These are phyloP conservation scores for Chaetomidium leptoderma DNA, from an alignment of 495 filamentous ascomycete species.

Conservation along the genomic window DNA sequence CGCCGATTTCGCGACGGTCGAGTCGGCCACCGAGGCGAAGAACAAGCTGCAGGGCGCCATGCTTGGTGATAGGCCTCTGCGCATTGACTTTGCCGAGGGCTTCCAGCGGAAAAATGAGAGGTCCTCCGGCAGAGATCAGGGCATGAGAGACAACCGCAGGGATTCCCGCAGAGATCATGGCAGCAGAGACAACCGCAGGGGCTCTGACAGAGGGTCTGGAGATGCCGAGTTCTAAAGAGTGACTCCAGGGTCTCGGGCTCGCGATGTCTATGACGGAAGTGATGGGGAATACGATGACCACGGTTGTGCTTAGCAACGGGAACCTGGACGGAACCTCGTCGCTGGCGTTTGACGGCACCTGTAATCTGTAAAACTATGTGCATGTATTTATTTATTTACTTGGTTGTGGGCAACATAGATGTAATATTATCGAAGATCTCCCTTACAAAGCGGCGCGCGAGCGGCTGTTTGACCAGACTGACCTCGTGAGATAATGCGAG, in stretches of 20 bases:
- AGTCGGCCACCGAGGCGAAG: slow-evolving; percentile 55
- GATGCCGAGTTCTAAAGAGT: neutral
- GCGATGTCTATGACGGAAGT: too few relatives aligned
- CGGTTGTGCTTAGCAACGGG: neutral
- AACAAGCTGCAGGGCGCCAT: slow-evolving; percentile 53
- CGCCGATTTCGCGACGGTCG: slow-evolving; percentile 70
- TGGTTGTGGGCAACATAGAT: neutral
- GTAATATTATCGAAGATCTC: slow-evolving; percentile 3
- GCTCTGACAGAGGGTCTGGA: too few relatives aligned
- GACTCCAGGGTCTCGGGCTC: neutral
- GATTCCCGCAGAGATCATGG: neutral
- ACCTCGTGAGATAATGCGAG: neutral
- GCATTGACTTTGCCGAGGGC: slow-evolving; percentile 56
- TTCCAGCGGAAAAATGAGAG: slow-evolving; percentile 2
- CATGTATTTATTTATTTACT: neutral
- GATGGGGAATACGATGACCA: neutral
- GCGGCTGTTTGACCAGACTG: neutral
- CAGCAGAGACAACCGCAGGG: neutral
- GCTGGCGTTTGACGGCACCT: neutral
- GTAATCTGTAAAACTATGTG: slow-evolving; percentile 1
- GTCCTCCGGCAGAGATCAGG: neutral
- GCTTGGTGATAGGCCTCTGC: slow-evolving; percentile 63
- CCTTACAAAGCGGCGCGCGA: neutral
- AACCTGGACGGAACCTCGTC: neutral
- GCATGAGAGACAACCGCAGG: neutral